Percentiles rank a stretch among this genome's conserved stretches.
These are phyloP conservation scores for Phytophthora tentaculata DNA, from an alignment of 352 stramenopile species.

Conservation along the genomic window DNA sequence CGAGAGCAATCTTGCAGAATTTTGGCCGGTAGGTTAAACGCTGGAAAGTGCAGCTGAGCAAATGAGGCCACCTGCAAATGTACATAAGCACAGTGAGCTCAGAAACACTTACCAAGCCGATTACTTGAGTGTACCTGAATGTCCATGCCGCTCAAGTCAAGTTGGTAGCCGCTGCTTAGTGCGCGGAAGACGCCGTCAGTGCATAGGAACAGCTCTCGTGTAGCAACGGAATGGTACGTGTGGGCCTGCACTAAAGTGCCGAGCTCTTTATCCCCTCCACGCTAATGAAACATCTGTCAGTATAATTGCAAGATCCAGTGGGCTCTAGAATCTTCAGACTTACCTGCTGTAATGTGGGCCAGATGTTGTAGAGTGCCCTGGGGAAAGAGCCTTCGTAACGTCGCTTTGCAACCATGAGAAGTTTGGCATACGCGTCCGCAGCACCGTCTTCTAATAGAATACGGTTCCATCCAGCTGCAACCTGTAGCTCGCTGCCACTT, in stretches of 20 bases:
- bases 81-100: slow-evolving; percentile 13
- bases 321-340: slow-evolving; percentile 1
- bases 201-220: slow-evolving; percentile 72
- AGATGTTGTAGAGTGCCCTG: slow-evolving; percentile 70
- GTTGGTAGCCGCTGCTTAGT: slow-evolving; percentile 61
- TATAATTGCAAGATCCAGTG: not conserved
- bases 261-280: slow-evolving; percentile 36
- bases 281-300: slow-evolving; percentile 12
- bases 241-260: slow-evolving; percentile 50
- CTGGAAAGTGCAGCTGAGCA: slow-evolving; percentile 75
- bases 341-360: slow-evolving; percentile 58
- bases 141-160: slow-evolving; percentile 70
- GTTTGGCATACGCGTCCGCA: slow-evolving; percentile 66
- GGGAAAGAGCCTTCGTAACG: slow-evolving; percentile 44
- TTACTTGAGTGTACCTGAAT: slow-evolving; percentile 52
- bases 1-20: slow-evolving; percentile 60
- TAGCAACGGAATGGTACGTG: slow-evolving; percentile 51
- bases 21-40: slow-evolving; percentile 55
- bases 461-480: slow-evolving; percentile 75
- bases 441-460: slow-evolving; percentile 72
- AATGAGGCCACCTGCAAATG: slow-evolving; percentile 71
- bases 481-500: slow-evolving; percentile 55
- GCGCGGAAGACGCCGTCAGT: slow-evolving; percentile 65
- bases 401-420: slow-evolving; percentile 62
- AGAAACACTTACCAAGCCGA: slow-evolving; percentile 8